phyloP scores from a whole-genome alignment of 352 stramenopile genomes.

The Phytopythium chamaehyphon region DNA sequence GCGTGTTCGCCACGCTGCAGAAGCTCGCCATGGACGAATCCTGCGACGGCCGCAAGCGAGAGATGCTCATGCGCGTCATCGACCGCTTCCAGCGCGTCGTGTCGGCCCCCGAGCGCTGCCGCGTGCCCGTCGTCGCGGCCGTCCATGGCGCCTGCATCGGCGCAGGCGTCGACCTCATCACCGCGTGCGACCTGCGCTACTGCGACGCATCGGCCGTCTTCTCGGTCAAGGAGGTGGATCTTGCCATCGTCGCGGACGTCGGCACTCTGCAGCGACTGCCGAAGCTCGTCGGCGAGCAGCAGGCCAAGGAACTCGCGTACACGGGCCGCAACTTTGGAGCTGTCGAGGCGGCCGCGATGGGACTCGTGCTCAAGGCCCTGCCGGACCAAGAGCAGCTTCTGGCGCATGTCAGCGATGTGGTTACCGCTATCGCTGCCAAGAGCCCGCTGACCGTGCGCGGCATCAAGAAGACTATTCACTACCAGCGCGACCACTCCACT shows the following conservation, averaged over 20 bases:
- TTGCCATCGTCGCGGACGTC: constrained; percentile 87
- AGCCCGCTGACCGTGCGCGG: constrained; percentile 83
- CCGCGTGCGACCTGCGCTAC: constrained; percentile 84
- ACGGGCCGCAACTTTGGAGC: constrained; percentile 80
- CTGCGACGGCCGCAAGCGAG: constrained; percentile 80
- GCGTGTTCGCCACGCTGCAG: constrained; percentile 80
- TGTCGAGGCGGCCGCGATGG: constrained; percentile 66
- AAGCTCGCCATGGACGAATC: constrained; percentile 46
- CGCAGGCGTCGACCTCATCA: constrained; percentile 85
- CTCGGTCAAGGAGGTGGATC: constrained; percentile 85
- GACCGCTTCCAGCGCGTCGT: constrained; percentile 80
- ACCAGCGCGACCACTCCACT: constrained; percentile 84
- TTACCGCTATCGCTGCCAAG: constrained; percentile 70
- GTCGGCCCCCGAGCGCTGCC: constrained; percentile 78
- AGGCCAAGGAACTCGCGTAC: constrained; percentile 82
- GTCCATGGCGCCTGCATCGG: constrained; percentile 83
- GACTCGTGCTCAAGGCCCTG: constrained; percentile 73
- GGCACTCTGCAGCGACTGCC: constrained; percentile 85
- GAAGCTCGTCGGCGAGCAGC: constrained; percentile 80
- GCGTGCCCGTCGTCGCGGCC: constrained; percentile 80
- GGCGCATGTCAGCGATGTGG: constrained; percentile 46
- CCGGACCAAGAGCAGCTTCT: constrained; percentile 59
- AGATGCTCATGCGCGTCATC: constrained; percentile 77
- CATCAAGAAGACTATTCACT: constrained; percentile 87
- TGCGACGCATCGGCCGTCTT: constrained; percentile 79